A percentile compares a stretch with the other conserved stretches of the same genome.
phyloP scores from a whole-genome alignment of 768 basidiomycete genomes.

The Suillus decipiens region DNA sequence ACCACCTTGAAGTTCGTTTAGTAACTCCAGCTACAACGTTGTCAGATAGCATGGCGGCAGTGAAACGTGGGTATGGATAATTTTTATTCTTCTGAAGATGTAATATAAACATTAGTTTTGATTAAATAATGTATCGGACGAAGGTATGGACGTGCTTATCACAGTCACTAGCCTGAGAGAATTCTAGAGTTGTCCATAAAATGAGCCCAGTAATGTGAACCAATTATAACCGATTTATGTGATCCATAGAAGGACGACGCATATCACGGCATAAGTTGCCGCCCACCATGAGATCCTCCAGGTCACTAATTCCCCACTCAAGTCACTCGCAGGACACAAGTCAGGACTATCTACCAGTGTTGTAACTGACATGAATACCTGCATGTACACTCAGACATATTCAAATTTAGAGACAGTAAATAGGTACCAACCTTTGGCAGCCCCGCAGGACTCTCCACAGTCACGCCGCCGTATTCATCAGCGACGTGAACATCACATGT shows the following conservation, averaged over 20 bases:
- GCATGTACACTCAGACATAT: conserved; percentile 2
- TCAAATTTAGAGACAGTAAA: not conserved
- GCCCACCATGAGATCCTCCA: not conserved
- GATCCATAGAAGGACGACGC: not conserved
- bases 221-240: not conserved
- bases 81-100: not conserved
- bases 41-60: not conserved
- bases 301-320: not conserved
- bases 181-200: not conserved
- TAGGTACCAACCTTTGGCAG: conserved; percentile 43
- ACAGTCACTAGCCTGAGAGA: no score
- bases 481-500: conserved; percentile 44
- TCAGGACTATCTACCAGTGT: conserved; percentile 24
- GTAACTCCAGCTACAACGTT: no score
- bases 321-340: conserved; percentile 19
- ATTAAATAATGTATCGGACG: not conserved
- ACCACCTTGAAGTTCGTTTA: no score
- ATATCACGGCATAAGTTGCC: not conserved
- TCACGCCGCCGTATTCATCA: conserved; percentile 43
- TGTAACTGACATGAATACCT: conserved; percentile 39
- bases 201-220: not conserved
- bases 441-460: conserved; percentile 40
- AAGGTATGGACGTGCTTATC: not conserved
- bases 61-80: not conserved
- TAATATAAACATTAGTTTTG: not conserved